A percentile compares a stretch with the other conserved stretches of the same genome.
Evolutionary conservation across 2,329 filamentous ascomycete species (phyloP).

Genomic region (Aspergillus tubingensis): DNA sequence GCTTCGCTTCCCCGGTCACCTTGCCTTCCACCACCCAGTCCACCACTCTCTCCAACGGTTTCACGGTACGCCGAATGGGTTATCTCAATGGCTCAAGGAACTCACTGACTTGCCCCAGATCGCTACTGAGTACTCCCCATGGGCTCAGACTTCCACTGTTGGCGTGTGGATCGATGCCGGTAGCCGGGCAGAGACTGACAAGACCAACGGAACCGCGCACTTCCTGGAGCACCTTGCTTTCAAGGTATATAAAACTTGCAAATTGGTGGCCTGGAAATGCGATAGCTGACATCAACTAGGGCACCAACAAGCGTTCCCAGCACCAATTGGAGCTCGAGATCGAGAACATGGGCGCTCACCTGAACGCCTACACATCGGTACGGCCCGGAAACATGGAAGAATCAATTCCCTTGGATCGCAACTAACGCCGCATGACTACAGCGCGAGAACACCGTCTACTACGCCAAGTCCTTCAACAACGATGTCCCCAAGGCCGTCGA

Average conservation of each 20-base stretch:
- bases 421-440: slow-evolving; percentile 42
- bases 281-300: slow-evolving; percentile 49
- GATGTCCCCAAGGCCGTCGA: slow-evolving; percentile 96
- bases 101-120: slow-evolving; percentile 62
- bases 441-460: slow-evolving; percentile 99
- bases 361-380: slow-evolving; percentile 99
- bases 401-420: slow-evolving; percentile 13
- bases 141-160: slow-evolving; percentile 96
- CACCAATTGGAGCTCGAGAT: slow-evolving; percentile 99
- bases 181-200: slow-evolving; percentile 94
- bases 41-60: slow-evolving; percentile 94
- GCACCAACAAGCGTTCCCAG: slow-evolving; percentile 90
- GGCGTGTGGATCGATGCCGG: slow-evolving; percentile 99
- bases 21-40: slow-evolving; percentile 82
- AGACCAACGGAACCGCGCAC: slow-evolving; percentile 98
- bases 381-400: slow-evolving; percentile 39
- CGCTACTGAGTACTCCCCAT: slow-evolving; percentile 96
- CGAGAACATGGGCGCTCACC: slow-evolving; percentile 99
- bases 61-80: slow-evolving; percentile 68
- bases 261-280: neutral
- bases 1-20: slow-evolving; percentile 81
- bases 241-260: slow-evolving; percentile 67
- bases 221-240: slow-evolving; percentile 99
- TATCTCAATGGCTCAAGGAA: slow-evolving; percentile 25
- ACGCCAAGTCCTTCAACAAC: slow-evolving; percentile 98